Percentiles rank a stretch among this genome's conserved stretches.
Conservation (phyloP, 371 early-diverging fungal species). For the Zychaea mexicana region DNA sequence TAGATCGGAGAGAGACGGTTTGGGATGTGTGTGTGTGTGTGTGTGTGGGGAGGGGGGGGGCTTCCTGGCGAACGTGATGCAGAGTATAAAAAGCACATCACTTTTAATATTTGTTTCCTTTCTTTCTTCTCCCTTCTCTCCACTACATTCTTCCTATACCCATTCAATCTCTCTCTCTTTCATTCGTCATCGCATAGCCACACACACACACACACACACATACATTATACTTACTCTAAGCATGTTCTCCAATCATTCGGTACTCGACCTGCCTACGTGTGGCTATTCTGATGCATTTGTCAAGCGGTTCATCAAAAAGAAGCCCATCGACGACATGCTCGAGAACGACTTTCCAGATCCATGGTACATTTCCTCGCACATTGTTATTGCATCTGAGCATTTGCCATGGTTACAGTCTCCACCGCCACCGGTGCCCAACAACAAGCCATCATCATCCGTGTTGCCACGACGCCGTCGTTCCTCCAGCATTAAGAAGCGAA, state of each 20-base stretch:
- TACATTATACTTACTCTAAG: neutral
- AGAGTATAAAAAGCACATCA: neutral
- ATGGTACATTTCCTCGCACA: constrained; percentile 12
- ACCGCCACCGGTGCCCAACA: neutral
- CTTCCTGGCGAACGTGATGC: too few species aligned
- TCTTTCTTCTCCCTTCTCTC: neutral
- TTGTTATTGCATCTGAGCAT: constrained; percentile 10
- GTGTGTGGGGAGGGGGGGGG: too few species aligned
- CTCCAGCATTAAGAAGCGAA: neutral
- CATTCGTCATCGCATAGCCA: too few species aligned
- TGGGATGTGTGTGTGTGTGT: too few species aligned
- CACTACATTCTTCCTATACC: neutral
- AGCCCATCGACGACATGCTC: constrained; percentile 17
- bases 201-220: too few species aligned
- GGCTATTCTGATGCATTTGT: constrained; percentile 6
- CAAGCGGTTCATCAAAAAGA: constrained; percentile 18
- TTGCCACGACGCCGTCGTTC: neutral
- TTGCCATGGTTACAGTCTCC: constrained; percentile 11
- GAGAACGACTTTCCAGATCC: constrained; percentile 18
- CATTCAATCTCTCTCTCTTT: neutral
- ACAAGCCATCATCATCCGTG: neutral
- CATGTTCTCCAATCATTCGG: constrained; percentile 18
- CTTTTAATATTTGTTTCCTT: neutral
- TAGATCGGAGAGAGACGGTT: neutral
- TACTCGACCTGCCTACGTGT: constrained; percentile 13